Conservation (phyloP, 139 green algal genomes). For the Coelastrella sp. region DNA sequence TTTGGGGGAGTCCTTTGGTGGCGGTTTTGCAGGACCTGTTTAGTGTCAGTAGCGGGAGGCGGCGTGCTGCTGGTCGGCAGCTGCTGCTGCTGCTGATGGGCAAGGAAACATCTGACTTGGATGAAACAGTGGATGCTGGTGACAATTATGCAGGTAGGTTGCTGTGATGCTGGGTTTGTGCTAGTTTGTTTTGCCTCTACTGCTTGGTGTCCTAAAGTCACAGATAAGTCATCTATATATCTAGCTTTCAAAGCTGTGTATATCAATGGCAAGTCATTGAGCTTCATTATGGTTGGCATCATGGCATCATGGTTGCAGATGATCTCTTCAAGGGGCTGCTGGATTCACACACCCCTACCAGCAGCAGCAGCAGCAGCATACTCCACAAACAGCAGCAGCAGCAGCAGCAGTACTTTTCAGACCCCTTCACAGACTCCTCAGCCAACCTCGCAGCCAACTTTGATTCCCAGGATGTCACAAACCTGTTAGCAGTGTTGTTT, state of each 20-base stretch:
- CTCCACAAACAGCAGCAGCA: constrained; percentile 4
- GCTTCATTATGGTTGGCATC: not conserved
- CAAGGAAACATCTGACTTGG: not conserved
- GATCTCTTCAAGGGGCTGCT: constrained; percentile 54
- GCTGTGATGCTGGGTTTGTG: no score
- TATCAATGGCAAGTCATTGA: no score
- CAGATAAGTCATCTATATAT: no score
- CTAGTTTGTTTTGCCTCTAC: no score
- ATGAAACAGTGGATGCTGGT: constrained; percentile 7
- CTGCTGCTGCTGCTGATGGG: constrained; percentile 41
- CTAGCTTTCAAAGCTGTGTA: no score
- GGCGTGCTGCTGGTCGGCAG: constrained; percentile 4
- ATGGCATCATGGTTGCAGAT: constrained; percentile 16
- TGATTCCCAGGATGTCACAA: constrained; percentile 54
- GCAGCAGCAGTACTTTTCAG: not conserved
- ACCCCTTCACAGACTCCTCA: constrained; percentile 16
- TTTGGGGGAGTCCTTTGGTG: constrained; percentile 27
- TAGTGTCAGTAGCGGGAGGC: not conserved
- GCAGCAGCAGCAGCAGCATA: constrained; percentile 26
- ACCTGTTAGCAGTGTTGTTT: constrained; percentile 58
- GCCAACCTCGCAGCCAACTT: constrained; percentile 52
- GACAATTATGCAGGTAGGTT: constrained; percentile 13
- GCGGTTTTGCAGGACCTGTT: constrained; percentile 39
- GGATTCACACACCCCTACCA: not conserved
- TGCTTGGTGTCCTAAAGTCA: no score